Evolutionary conservation across 805 yeast genomes (phyloP).

Genomic region (baker's yeast (Saccharomyces cerevisiae)): DNA sequence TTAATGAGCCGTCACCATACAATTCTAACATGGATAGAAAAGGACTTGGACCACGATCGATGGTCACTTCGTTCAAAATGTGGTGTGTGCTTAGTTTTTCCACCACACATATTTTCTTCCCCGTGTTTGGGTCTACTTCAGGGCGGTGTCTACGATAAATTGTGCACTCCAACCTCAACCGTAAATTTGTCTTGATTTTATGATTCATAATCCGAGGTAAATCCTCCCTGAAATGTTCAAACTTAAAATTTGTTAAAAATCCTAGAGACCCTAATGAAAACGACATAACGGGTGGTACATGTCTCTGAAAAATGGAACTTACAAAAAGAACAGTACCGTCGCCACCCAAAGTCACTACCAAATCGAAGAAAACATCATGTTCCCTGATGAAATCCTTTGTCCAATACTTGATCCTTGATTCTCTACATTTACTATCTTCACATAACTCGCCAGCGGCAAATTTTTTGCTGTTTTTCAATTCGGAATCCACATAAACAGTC

Average conservation of each 20-base stretch:
- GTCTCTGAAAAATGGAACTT: constrained; percentile 72
- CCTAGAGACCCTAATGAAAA: constrained; percentile 90
- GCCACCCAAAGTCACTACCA: constrained; percentile 87
- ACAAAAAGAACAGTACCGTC: constrained; percentile 93
- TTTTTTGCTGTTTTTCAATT: constrained; percentile 50
- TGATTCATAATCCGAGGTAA: constrained; percentile 51
- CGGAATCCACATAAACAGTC: constrained; percentile 65
- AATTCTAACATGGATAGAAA: constrained; percentile 83
- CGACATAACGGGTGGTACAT: constrained; percentile 86
- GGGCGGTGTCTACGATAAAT: constrained; percentile 40
- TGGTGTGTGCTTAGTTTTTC: constrained; percentile 49
- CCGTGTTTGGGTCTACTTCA: constrained; percentile 35
- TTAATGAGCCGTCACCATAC: constrained; percentile 75
- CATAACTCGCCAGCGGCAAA: constrained; percentile 52
- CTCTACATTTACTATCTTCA: constrained; percentile 37
- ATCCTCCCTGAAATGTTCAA: constrained; percentile 57
- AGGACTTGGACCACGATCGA: constrained; percentile 92
- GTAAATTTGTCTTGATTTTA: constrained; percentile 68
- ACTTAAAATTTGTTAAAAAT: constrained; percentile 78
- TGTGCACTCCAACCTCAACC: constrained; percentile 84
- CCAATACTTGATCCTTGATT: constrained; percentile 56
- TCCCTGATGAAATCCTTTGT: constrained; percentile 44
- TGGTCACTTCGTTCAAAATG: constrained; percentile 80
- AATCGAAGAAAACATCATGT: constrained; percentile 47
- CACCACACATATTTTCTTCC: constrained; percentile 32